phyloP scores from a whole-genome alignment of 208 protist species.

The Acanthamoeba polyphaga region DNA sequence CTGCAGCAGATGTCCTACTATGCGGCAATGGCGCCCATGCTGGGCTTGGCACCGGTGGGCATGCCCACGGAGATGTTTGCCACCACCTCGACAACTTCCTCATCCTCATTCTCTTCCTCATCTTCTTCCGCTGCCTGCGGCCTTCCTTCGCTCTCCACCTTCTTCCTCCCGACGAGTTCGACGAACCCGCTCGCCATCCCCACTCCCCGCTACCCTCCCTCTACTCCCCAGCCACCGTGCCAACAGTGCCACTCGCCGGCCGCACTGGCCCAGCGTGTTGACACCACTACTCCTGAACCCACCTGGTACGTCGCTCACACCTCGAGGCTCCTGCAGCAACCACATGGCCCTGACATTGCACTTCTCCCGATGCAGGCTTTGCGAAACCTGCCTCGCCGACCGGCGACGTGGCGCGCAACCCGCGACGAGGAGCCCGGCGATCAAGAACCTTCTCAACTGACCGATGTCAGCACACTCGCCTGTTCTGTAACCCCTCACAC shows the following conservation, averaged over 20 bases:
- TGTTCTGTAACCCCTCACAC: not conserved
- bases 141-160: not conserved
- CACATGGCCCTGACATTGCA: too few species aligned
- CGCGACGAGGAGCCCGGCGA: not conserved
- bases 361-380: not conserved
- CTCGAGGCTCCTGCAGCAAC: too few species aligned
- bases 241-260: too few species aligned
- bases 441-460: constrained; percentile 47
- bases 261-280: too few species aligned
- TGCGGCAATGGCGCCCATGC: not conserved
- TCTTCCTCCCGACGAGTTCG: not conserved
- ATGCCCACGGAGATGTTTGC: not conserved
- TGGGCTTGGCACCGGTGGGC: too few species aligned
- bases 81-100: not conserved
- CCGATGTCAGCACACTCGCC: not conserved
- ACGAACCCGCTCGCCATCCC: not conserved
- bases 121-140: not conserved
- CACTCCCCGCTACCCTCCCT: not conserved
- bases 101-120: not conserved
- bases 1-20: constrained; percentile 19
- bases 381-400: not conserved
- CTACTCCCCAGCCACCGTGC: too few species aligned
- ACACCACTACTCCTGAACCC: too few species aligned
- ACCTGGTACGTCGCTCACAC: too few species aligned
- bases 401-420: not conserved